Evolutionary conservation across 2,329 filamentous ascomycete genomes (phyloP), one percentile per base, ranked within the genome.

Genomic region (Ciborinia camelliae): DNA sequence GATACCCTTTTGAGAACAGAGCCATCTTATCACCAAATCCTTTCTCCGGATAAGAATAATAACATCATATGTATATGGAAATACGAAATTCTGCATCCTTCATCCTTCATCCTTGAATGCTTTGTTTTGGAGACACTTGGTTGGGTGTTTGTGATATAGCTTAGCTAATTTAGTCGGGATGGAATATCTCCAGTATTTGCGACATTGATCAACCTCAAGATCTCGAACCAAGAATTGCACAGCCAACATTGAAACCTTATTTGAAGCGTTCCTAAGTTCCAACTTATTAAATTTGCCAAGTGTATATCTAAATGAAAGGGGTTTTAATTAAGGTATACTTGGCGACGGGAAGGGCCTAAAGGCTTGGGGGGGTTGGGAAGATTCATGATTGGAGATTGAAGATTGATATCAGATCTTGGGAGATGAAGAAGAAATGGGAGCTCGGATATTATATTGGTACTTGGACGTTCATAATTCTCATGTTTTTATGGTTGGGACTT

Each of bases 1-100:
- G 39, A 62, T 57, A 63, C 37, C 50, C 37, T 57, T 47, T 47
- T 58, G 41, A 35, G 43, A 18, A 30, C 41, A 18, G n/a, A 45
- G 9, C 14, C 20, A 35, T 47, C 41, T 26, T 35, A 65, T 59
- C 30, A 32, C 20, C 52, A 39, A 47, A 28, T 58, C 15, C 41
- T 3, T 47, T 47, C 35, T 58, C 30, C 55, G 41, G 55, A 58
- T 47, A 35, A 58, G 41, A 47, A 35, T 45, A 45, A 58, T 18
- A 58, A 58, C 28, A 47, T 30, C 20, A 52, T 35, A 52, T 52
- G 9, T 35, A 52, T 52, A 23, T 35, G 8, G 50, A 23, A 52
- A 52, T 23, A 35, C 18, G 3, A n/a, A 52, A 35, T 35, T 23
- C 30, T 32, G n/a, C 18, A 51, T 32, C 3, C 28, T 35, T 35